Conservation (phyloP, 2,329 filamentous ascomycete genomes). For the Pseudonectria foliicola region DNA sequence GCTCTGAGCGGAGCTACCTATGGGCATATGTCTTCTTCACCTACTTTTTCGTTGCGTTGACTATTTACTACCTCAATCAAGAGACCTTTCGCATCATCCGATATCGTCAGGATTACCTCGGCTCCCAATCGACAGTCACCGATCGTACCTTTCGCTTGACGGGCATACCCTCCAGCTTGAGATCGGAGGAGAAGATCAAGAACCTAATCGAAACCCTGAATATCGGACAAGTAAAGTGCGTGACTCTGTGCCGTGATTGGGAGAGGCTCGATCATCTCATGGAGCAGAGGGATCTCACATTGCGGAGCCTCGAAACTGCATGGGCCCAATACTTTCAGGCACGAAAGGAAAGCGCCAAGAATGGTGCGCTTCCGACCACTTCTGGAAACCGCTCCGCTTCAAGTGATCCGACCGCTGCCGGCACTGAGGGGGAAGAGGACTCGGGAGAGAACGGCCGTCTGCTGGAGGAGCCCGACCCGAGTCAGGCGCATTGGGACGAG, state of each 20-base stretch:
- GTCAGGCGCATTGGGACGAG: constrained; percentile 28
- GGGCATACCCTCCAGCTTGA: constrained; percentile 72
- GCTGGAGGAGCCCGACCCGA: constrained; percentile 41
- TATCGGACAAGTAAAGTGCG: constrained; percentile 83
- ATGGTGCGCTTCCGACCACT: background rate
- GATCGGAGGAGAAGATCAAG: constrained; percentile 77
- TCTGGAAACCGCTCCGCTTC: constrained; percentile 10
- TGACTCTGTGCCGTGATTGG: constrained; percentile 86
- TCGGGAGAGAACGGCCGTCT: constrained; percentile 53
- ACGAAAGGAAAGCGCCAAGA: constrained; percentile 14
- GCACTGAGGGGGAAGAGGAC: too few species aligned
- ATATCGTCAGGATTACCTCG: constrained; percentile 82
- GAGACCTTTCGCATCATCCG: constrained; percentile 82
- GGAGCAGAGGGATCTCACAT: constrained; percentile 52
- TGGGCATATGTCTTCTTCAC: constrained; percentile 96
- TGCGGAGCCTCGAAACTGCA: constrained; percentile 72
- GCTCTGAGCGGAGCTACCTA: constrained; percentile 48
- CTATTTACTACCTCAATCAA: constrained; percentile 73
- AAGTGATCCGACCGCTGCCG: constrained; percentile 26
- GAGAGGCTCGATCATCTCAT: constrained; percentile 70
- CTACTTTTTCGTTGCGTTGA: constrained; percentile 80
- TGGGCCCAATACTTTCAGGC: constrained; percentile 61
- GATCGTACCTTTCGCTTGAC: constrained; percentile 90
- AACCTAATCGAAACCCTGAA: constrained; percentile 79
- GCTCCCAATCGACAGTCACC: constrained; percentile 89